Evolutionary conservation across 352 stramenopile species (phyloP), one percentile per base, ranked within the genome.

Genomic region (Plasmopara muralis): DNA sequence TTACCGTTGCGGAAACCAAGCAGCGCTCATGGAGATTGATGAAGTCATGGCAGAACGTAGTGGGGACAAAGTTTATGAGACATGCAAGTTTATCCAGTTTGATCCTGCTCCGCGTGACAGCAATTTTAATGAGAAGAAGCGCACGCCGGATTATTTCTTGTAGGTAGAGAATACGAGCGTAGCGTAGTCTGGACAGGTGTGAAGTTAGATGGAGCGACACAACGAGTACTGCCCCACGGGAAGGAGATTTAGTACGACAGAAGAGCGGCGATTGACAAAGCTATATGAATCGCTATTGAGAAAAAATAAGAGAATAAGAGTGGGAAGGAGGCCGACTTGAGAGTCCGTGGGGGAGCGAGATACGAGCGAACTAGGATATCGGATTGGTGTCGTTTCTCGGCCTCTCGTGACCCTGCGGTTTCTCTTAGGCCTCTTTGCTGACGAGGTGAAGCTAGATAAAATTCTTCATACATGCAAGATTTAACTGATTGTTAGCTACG

Each of bases 1-100:
- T 77, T 97, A 97, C 70, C 84, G 89, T 46, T 97, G 88, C 57
- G 96, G 96, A 16, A 99, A 99, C 81, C 89, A 97, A 47, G 95
- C 93, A 5, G 93, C 89, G 34, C 89, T 98, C 62, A 90, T 98
- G 76, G 91, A 97, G 66, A 96, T 98, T 64, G 95, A 95, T 53
- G 85, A 95, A 56, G 79, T 91, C 65, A 94, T 93, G 82, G 67
- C 67, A 50, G 84, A 95, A 63, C 83, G 83, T 65, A 86, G 58
- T 25, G 82, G 83, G 53, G 82, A 93, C 64, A 93, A 94, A 69
- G 84, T 94, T 15, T 93, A 94, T 68, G 84, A 94, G 57, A 94
- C 84, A 66, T 94, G 84, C 82, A 94, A 94, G 72, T 94, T 94
- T 55, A 96, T 95, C 60, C 84, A 95, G 68, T 96, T 96, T 48